Conservation (phyloP, 305 asterid species). For the Fraxinus baroniana region DNA sequence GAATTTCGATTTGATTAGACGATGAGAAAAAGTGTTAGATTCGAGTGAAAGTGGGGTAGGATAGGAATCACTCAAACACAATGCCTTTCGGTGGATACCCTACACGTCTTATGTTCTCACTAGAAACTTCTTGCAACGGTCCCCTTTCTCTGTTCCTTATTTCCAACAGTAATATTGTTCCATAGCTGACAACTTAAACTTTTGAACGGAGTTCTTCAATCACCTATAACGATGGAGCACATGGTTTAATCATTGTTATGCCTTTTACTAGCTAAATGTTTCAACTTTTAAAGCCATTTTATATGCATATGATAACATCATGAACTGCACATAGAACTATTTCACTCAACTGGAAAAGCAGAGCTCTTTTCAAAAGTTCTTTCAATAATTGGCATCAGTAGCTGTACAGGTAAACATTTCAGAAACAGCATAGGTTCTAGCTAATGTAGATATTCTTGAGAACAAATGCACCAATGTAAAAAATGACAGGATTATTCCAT, state of each 20-base stretch:
- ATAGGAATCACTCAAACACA: neutral
- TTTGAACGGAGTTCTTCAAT: neutral
- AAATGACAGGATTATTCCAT: neutral
- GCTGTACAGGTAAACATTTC: neutral
- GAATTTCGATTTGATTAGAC: neutral
- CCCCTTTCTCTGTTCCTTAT: neutral
- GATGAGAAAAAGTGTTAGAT: neutral
- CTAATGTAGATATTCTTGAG: neutral
- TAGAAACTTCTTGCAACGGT: neutral
- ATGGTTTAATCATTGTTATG: neutral
- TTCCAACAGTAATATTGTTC: neutral
- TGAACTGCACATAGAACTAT: neutral
- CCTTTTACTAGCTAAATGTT: neutral
- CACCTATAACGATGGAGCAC: neutral
- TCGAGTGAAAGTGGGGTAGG: conserved; percentile 1
- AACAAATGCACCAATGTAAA: neutral
- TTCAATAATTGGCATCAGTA: neutral
- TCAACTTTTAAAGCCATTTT: neutral
- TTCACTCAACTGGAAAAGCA: neutral
- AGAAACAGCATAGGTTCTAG: neutral
- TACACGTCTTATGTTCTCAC: neutral
- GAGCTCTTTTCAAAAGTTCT: neutral
- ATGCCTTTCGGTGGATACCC: neutral
- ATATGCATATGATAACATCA: neutral
- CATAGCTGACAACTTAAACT: neutral